A percentile compares a stretch with the other conserved stretches of the same genome.
Evolutionary conservation across 2,329 filamentous ascomycete genomes (phyloP).

Genomic region (Bimuria novae-zelandiae): DNA sequence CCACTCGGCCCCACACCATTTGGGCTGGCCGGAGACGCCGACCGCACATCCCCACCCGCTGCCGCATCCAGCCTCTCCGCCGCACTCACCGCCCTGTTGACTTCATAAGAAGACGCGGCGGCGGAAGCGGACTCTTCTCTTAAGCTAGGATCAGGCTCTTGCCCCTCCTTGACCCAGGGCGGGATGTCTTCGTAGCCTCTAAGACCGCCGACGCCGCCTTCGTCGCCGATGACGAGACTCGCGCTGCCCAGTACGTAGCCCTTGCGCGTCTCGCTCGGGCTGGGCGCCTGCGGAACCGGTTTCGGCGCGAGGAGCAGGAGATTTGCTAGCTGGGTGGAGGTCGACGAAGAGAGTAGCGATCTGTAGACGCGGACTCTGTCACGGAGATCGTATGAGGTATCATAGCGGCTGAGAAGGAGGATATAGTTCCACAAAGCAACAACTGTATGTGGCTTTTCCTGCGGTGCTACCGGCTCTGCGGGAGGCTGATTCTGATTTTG

Average conservation of each 20-base stretch:
- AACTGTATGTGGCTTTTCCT: conserved; percentile 67
- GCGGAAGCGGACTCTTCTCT: conserved; percentile 58
- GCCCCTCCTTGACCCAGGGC: conserved; percentile 79
- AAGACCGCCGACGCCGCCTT: conserved; percentile 69
- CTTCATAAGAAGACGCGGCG: conserved; percentile 36
- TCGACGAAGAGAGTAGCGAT: conserved; percentile 75
- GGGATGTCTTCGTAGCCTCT: conserved; percentile 82
- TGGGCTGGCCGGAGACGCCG: conserved; percentile 47
- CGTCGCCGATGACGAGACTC: conserved; percentile 80
- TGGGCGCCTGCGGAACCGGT: conserved; percentile 86
- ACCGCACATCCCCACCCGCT: conserved; percentile 45
- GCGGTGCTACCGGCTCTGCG: conserved; percentile 15
- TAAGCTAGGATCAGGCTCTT: conserved; percentile 77
- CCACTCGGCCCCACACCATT: conserved; percentile 52
- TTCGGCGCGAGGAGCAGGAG: conserved; percentile 92
- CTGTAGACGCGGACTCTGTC: conserved; percentile 90
- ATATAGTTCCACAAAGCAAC: conserved; percentile 82
- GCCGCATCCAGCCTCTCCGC: conserved; percentile 67
- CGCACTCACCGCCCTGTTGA: conserved; percentile 56
- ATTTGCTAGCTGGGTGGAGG: conserved; percentile 79
- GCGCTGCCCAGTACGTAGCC: conserved; percentile 81
- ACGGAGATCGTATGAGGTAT: conserved; percentile 91
- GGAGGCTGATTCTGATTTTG: conserved; percentile 18
- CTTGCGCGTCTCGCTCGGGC: conserved; percentile 81
- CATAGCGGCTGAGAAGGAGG: conserved; percentile 84